Base-by-base conservation (phyloP, 2,329 filamentous ascomycete species). In the Hypoxylon sp. region DNA sequence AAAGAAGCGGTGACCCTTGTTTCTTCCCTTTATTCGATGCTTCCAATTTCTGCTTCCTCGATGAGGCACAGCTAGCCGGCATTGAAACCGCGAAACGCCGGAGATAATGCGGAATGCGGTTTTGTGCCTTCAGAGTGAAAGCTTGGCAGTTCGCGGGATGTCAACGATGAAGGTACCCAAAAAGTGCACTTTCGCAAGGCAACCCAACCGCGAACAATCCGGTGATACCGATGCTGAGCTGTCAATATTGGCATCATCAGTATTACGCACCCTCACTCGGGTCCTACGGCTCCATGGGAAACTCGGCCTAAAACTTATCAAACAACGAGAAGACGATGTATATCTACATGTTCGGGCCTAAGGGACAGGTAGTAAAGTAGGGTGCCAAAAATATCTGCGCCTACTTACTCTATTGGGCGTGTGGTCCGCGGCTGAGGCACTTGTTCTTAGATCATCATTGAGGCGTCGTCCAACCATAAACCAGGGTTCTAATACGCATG, bases 181-280 rank as follows among this genome's bases (percentile, higher is more conserved):
- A n/a, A 66, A 60, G 16, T 67, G 55, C 64, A 63, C 51, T 61
- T 67, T 58, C 16, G 41, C 16, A 62, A 55, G 32, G 46, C 30
- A 21, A 54, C 32, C 19, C 23, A 57, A 50, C 41, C 37, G 23
- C 27, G 53, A 37, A 63, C 47, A 52, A 59, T 32, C 60, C 59
- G 59, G 66, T 66, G 32, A 52, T 65, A 68, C 66, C 51, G 62
- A 61, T 60, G 66, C 63, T 68, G 66, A 61, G 60, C 53, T 68
- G 63, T 63, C 66, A 66, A 19, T 66, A 37, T 60, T 60, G 34
- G 27, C 21, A 60, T 59, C 21, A 59, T 60, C 55, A 41, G 54
- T 59, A 61, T 63, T 66, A 66, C 66, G 41, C 41, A 52, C 27
- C 37, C 47, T 53, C 32, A n/a, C 41, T 63, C 66, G 50, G 59